Conservation (phyloP, 2,329 filamentous ascomycete species). For the Blastomyces emzantsi region DNA sequence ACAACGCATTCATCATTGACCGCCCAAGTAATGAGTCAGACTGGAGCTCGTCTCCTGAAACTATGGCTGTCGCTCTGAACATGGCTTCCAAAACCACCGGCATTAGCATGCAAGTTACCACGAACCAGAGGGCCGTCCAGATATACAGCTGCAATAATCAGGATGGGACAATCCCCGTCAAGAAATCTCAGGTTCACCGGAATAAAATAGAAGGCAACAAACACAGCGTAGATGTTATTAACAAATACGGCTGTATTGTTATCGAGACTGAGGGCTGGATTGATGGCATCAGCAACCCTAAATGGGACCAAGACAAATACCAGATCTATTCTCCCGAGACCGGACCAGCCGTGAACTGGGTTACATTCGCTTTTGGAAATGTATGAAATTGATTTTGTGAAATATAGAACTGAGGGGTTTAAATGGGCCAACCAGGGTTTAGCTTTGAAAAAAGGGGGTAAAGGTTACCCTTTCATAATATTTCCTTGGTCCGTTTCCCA, state of each 20-base stretch:
- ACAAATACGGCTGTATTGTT: constrained; percentile 74
- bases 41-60: constrained; percentile 25
- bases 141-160: constrained; percentile 74
- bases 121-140: constrained; percentile 81
- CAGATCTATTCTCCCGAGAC: constrained; percentile 36
- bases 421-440: no score
- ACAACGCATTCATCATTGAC: constrained; percentile 47
- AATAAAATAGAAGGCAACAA: constrained; percentile 41
- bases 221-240: constrained; percentile 37
- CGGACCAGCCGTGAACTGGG: constrained; percentile 35
- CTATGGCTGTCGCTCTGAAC: constrained; percentile 45
- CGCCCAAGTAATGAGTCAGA: constrained; percentile 26
- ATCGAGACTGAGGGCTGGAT: constrained; percentile 93
- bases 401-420: background rate
- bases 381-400: constrained; percentile 19
- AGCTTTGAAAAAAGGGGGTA: background rate
- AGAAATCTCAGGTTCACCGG: constrained; percentile 37
- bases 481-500: background rate
- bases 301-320: constrained; percentile 59
- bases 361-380: constrained; percentile 39
- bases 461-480: background rate
- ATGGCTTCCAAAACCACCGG: constrained; percentile 62
- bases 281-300: constrained; percentile 82
- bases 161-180: constrained; percentile 51
- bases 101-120: constrained; percentile 71